phyloP scores from a whole-genome alignment of 306 rosid genomes.

The Prunus salicina region DNA sequence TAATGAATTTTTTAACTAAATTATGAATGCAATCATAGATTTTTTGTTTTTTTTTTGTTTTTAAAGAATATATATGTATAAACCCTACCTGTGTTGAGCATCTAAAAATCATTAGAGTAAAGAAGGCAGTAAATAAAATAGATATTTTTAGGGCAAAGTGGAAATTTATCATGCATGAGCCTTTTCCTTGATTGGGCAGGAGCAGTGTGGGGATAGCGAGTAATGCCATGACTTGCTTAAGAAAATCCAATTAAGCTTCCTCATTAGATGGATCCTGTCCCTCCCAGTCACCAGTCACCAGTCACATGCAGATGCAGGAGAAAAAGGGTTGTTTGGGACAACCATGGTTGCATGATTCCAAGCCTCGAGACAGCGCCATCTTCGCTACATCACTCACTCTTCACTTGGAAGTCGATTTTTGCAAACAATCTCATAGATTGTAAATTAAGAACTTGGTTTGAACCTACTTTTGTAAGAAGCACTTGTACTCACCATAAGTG shows the following conservation, averaged over 20 bases:
- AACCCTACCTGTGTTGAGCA: not conserved
- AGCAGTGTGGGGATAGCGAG: not conserved
- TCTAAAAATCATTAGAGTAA: not conserved
- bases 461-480: too few species aligned
- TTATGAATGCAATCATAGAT: too few species aligned
- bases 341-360: not conserved
- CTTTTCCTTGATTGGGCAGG: not conserved
- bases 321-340: not conserved
- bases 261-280: constrained; percentile 3
- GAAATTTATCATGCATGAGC: not conserved
- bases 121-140: not conserved
- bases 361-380: not conserved
- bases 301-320: not conserved
- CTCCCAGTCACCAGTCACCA: not conserved
- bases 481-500: too few species aligned
- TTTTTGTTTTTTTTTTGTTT: too few species aligned
- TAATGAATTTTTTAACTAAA: accelerated
- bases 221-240: not conserved
- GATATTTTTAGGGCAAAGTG: not conserved
- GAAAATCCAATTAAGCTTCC: not conserved
- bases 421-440: too few species aligned
- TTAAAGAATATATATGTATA: too few species aligned
- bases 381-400: not conserved
- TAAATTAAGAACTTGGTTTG: too few species aligned
- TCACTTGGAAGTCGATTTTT: not conserved